phyloP scores from a whole-genome alignment of 257 asterid genomes.

The Agastache rugosa region DNA sequence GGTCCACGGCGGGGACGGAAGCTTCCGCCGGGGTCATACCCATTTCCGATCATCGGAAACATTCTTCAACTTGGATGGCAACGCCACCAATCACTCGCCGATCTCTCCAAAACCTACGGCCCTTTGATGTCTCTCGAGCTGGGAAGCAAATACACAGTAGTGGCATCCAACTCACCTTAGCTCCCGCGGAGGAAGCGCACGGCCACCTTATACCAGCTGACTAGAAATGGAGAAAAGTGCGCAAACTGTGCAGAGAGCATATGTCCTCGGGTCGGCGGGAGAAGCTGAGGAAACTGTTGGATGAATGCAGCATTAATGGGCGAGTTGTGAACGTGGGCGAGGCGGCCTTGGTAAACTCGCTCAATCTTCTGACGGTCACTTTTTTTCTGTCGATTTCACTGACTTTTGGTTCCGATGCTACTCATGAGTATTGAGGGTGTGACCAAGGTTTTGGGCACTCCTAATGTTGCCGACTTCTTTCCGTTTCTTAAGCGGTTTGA shows the following conservation, averaged over 20 bases:
- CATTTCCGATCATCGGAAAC: slow-evolving; percentile 44
- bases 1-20: not conserved
- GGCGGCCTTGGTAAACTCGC: slow-evolving; percentile 39
- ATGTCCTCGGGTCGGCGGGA: slow-evolving; percentile 42
- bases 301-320: slow-evolving; percentile 17
- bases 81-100: slow-evolving; percentile 40
- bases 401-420: slow-evolving; percentile 21
- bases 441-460: slow-evolving; percentile 1
- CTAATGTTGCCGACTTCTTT: slow-evolving; percentile 30
- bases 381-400: slow-evolving; percentile 37
- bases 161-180: slow-evolving; percentile 35
- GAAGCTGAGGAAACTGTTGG: slow-evolving; percentile 37
- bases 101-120: slow-evolving; percentile 45
- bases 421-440: slow-evolving; percentile 37
- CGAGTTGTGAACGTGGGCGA: slow-evolving; percentile 38
- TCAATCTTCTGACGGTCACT: slow-evolving; percentile 39
- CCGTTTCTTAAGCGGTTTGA: slow-evolving; percentile 27
- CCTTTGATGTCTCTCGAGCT: slow-evolving; percentile 48
- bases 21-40: slow-evolving; percentile 44
- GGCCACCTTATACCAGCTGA: slow-evolving; percentile 31
- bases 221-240: slow-evolving; percentile 31
- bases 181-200: slow-evolving; percentile 19
- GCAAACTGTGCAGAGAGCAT: slow-evolving; percentile 42
- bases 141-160: slow-evolving; percentile 33
- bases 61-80: slow-evolving; percentile 38